Evolutionary conservation across 139 green algal species (phyloP), one percentile per base, ranked within the genome.

Genomic region (Tetraselmis chui): DNA sequence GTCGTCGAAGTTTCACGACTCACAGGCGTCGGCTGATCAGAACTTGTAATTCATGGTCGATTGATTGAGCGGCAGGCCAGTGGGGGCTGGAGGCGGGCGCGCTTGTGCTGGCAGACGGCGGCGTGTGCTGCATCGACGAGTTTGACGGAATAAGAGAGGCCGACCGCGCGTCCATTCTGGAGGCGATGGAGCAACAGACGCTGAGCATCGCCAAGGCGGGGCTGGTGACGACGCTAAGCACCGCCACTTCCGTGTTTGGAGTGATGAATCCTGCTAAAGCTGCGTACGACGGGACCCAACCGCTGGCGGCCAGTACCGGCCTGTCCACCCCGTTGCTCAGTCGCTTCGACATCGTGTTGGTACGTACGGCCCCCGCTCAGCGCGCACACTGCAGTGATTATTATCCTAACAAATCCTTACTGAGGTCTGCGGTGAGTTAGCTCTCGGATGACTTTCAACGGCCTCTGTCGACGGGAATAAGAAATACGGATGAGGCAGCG

Each of bases 171-270:
- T 91, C 91, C 74, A 89, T 98, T 2, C 95, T 97, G 59, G 95
- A 98, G 85, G 95, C 93, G 23, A 97, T 98, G 95, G 95, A 98
- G 91, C 95, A 98, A 85, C 95, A 98, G 86, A 98, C 92, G 0
- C 83, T 97, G 74, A 92, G 91, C 77, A 88, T 98, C 0, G 95
- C 95, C 32, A 98, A 98, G 89, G 94, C 95, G 25, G 95, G 95
- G 32, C 86, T 98, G 85, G 83, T 99, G 29, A 95, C 94, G 26
- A 97, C 89, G 28, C 89, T 98, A 1, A 84, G 78, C 81, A 95
- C 95, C 0, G 89, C 92, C 32, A 91, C 89, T 29, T 88, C 90
- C 22, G 88, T 96, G 18, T 83, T 97, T 27, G 92, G 85, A 0
- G 89, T 91, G 0, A 91, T 85, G 26, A 97, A 97, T 79, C 94